A percentile compares a stretch with the other conserved stretches of the same genome.
These are phyloP conservation scores for Fusarium redolens DNA, from an alignment of 2,329 filamentous ascomycete genomes.

Conservation along the genomic window DNA sequence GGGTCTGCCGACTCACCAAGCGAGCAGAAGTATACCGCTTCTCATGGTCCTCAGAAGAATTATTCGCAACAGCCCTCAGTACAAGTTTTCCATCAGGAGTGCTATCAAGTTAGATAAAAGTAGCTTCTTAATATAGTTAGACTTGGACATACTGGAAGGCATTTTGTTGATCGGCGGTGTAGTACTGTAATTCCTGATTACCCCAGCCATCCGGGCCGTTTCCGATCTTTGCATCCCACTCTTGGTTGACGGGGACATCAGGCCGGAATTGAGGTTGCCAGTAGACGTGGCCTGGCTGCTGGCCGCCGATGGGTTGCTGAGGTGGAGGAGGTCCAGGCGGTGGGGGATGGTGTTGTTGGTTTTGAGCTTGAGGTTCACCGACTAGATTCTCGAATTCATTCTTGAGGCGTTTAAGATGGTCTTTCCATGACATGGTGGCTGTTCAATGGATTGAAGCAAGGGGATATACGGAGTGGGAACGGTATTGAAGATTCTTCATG, in stretches of 20 bases:
- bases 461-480: too few relatives aligned
- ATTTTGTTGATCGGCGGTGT: slow-evolving; percentile 61
- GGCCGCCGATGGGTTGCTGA: slow-evolving; percentile 35
- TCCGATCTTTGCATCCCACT: slow-evolving; percentile 66
- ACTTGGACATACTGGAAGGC: slow-evolving; percentile 59
- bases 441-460: too few relatives aligned
- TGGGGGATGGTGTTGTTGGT: slow-evolving; percentile 36
- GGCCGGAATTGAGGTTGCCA: slow-evolving; percentile 65
- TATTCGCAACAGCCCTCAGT: slow-evolving; percentile 60
- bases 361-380: slow-evolving; percentile 42
- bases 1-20: slow-evolving; percentile 63
- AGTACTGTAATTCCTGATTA: slow-evolving; percentile 70
- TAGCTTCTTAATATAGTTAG: neutral
- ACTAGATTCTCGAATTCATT: slow-evolving; percentile 52
- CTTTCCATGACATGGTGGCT: slow-evolving; percentile 50
- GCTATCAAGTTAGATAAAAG: slow-evolving; percentile 37
- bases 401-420: slow-evolving; percentile 54
- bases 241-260: slow-evolving; percentile 57
- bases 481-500: neutral
- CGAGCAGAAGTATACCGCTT: slow-evolving; percentile 66
- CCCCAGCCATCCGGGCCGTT: slow-evolving; percentile 71
- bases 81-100: slow-evolving; percentile 63
- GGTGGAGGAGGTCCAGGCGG: slow-evolving; percentile 35
- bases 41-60: slow-evolving; percentile 48
- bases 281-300: slow-evolving; percentile 52